Evolutionary conservation across 352 stramenopile species (phyloP).

Genomic region (Phytophthora melonis): DNA sequence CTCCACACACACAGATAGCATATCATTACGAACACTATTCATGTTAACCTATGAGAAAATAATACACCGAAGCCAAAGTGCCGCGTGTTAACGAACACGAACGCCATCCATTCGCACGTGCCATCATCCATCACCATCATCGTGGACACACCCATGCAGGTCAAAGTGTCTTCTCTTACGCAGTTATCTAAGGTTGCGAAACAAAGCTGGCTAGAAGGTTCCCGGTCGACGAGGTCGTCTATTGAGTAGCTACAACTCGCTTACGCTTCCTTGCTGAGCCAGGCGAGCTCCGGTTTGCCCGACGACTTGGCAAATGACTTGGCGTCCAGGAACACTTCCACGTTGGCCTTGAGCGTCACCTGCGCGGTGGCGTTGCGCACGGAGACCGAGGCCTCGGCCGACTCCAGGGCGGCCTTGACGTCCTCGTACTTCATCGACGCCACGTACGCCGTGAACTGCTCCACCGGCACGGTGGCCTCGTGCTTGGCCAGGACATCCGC

Average conservation of each 20-base stretch:
- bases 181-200: slow-evolving; percentile 20
- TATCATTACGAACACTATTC: slow-evolving; percentile 40
- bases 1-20: slow-evolving; percentile 18
- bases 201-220: neutral
- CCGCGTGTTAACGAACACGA: slow-evolving; percentile 22
- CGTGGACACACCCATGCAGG: neutral
- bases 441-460: slow-evolving; percentile 71
- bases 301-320: slow-evolving; percentile 64
- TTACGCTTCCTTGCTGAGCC: slow-evolving; percentile 51
- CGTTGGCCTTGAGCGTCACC: slow-evolving; percentile 61
- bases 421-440: slow-evolving; percentile 86
- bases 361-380: slow-evolving; percentile 56
- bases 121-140: neutral
- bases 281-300: slow-evolving; percentile 52
- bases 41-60: slow-evolving; percentile 49
- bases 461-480: slow-evolving; percentile 43
- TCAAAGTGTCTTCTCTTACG: slow-evolving; percentile 17
- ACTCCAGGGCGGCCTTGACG: slow-evolving; percentile 66
- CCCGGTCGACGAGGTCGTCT: neutral
- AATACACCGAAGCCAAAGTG: slow-evolving; percentile 32
- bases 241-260: slow-evolving; percentile 6
- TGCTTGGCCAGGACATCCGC: slow-evolving; percentile 57
- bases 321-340: slow-evolving; percentile 81
- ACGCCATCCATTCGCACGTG: neutral
- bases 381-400: slow-evolving; percentile 42